Percentiles rank a stretch among this genome's conserved stretches.
phyloP scores from a whole-genome alignment of 2,329 filamentous ascomycete genomes.

The Penicillium nordicum region DNA sequence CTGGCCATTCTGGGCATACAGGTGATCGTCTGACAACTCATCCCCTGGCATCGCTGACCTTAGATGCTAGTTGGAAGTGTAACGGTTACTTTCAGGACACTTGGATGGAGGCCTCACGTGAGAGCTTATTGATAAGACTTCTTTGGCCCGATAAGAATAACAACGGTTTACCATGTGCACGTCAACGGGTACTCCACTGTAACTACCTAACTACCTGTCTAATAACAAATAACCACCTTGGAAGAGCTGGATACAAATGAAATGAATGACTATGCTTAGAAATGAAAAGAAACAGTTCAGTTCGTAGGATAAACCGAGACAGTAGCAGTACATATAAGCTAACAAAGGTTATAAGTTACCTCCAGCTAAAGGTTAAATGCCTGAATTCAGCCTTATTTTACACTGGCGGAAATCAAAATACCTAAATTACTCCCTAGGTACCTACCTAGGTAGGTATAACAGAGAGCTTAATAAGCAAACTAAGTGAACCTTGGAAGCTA shows the following conservation, averaged over 20 bases:
- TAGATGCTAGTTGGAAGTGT: constrained; percentile 4
- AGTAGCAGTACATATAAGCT: neutral
- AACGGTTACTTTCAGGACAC: constrained; percentile 24
- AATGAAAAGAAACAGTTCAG: neutral
- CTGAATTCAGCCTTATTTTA: too few species aligned
- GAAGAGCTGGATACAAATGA: neutral
- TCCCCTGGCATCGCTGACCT: constrained; percentile 42
- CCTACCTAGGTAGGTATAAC: too few species aligned
- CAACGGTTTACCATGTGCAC: neutral
- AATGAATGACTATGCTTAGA: neutral
- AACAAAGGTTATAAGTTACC: neutral
- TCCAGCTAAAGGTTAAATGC: too few species aligned
- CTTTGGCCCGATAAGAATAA: constrained; percentile 1
- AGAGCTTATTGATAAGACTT: constrained; percentile 5
- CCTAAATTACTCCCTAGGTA: too few species aligned
- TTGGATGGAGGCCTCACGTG: constrained; percentile 20
- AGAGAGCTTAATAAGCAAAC: too few species aligned
- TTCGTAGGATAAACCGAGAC: neutral
- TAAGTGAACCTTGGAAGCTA: too few species aligned
- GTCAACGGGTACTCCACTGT: neutral
- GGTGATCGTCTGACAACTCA: constrained; percentile 35
- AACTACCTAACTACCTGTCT: neutral
- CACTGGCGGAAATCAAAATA: too few species aligned
- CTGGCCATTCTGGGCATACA: constrained; percentile 30
- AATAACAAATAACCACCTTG: neutral